A percentile compares a stretch with the other conserved stretches of the same genome.
These are phyloP conservation scores for Hansenula lynferdii DNA, from an alignment of 1,139 yeast species.

Conservation along the genomic window DNA sequence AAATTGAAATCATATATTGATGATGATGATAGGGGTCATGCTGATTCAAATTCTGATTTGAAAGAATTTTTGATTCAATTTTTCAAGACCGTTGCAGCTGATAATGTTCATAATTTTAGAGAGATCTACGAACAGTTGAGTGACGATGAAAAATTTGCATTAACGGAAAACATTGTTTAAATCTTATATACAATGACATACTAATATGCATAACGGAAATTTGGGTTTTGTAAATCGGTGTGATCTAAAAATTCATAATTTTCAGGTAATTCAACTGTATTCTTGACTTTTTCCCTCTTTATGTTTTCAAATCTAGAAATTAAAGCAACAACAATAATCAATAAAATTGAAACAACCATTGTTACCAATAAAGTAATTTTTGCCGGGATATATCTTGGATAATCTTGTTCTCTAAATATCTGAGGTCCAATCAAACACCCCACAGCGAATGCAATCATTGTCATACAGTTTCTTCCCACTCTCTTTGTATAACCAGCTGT, in stretches of 20 bases:
- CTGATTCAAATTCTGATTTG: constrained; percentile 31
- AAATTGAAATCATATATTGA: constrained; percentile 19
- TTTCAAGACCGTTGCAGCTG: constrained; percentile 57
- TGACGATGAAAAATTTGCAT: constrained; percentile 52
- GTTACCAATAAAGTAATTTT: constrained; percentile 46
- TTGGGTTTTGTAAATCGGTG: constrained; percentile 45
- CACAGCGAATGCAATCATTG: constrained; percentile 36
- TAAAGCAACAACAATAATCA: constrained; percentile 22
- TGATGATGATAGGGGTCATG: constrained; percentile 21
- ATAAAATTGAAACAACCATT: constrained; percentile 24
- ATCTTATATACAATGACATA: background rate
- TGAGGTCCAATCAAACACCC: constrained; percentile 42
- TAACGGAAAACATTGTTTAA: constrained; percentile 41
- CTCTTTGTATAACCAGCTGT: constrained; percentile 39
- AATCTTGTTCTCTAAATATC: constrained; percentile 34
- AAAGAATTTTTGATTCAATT: constrained; percentile 49
- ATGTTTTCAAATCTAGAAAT: constrained; percentile 28
- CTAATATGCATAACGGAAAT: constrained; percentile 33
- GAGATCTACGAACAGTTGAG: constrained; percentile 45
- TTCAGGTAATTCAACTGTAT: constrained; percentile 24
- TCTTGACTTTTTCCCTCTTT: constrained; percentile 22
- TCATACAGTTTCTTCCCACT: constrained; percentile 34
- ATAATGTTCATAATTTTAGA: constrained; percentile 51
- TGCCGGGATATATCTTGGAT: constrained; percentile 39
- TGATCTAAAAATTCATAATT: constrained; percentile 43